phyloP scores from a whole-genome alignment of 1,284 basidiomycete species.

The Trametes hirsuta region DNA sequence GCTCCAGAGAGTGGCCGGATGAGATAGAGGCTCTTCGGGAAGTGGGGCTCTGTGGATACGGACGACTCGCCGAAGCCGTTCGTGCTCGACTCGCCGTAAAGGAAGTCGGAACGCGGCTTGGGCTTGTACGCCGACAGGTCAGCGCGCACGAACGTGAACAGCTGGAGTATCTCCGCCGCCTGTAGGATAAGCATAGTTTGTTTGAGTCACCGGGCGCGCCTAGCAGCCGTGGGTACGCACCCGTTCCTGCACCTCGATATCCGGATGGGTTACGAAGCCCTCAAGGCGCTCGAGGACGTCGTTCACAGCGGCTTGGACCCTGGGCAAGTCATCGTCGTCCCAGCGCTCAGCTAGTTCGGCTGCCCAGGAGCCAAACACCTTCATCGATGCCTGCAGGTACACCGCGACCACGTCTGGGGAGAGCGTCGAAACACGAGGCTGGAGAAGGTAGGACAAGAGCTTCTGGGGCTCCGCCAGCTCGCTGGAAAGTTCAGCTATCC shows the following conservation, averaged over 20 bases:
- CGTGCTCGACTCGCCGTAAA: constrained; percentile 37
- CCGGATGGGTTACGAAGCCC: constrained; percentile 57
- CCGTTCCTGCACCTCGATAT: constrained; percentile 92
- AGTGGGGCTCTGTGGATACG: constrained; percentile 48
- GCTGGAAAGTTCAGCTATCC: constrained; percentile 39
- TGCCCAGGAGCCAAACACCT: constrained; percentile 88
- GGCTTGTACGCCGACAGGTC: constrained; percentile 71
- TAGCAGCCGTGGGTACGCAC: constrained; percentile 46
- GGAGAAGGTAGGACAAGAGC: constrained; percentile 69
- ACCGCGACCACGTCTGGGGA: constrained; percentile 68
- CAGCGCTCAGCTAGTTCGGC: constrained; percentile 76
- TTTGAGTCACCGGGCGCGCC: background rate
- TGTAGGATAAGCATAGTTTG: constrained; percentile 33
- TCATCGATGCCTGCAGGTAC: constrained; percentile 83
- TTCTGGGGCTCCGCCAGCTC: constrained; percentile 74
- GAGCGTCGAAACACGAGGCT: constrained; percentile 56
- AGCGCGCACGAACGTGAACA: constrained; percentile 81
- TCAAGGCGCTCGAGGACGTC: constrained; percentile 59
- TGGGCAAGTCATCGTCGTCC: constrained; percentile 68
- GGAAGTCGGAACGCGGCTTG: constrained; percentile 41
- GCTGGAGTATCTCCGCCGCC: constrained; percentile 80
- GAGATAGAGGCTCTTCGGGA: constrained; percentile 89
- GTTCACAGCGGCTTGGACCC: constrained; percentile 64
- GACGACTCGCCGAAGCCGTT: constrained; percentile 40
- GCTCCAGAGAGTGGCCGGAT: constrained; percentile 81